These are phyloP conservation scores for Zhuliangozyma blackwelliae DNA, from an alignment of 1,139 yeast species.

Conservation along the genomic window DNA sequence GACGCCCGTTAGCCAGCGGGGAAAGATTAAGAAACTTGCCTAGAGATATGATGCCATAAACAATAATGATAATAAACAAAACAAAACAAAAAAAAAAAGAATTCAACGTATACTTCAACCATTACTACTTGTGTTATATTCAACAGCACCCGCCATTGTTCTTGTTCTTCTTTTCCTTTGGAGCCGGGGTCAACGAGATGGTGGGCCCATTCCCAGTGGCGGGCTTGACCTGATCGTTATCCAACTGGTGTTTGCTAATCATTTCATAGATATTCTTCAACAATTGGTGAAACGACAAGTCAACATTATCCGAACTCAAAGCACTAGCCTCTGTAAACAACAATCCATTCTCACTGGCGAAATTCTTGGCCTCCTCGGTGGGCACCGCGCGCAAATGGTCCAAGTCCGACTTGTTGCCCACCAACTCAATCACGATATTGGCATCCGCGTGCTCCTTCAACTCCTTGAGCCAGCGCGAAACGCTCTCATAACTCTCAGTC, in stretches of 20 bases:
- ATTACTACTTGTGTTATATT: no score
- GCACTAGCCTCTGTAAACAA: conserved; percentile 98
- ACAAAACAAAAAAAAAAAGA: no score
- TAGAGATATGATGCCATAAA: conserved; percentile 4
- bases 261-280: conserved; percentile 89
- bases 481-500: conserved; percentile 89
- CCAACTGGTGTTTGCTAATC: conserved; percentile 84
- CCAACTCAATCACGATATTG: conserved; percentile 92
- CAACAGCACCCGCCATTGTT: conserved; percentile 67
- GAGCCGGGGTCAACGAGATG: conserved; percentile 89
- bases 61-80: no score
- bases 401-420: conserved; percentile 83
- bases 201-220: conserved; percentile 67
- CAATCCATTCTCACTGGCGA: conserved; percentile 89
- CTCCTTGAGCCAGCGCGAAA: conserved; percentile 92
- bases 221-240: conserved; percentile 46
- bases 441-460: conserved; percentile 96
- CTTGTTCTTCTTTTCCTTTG: conserved; percentile 69
- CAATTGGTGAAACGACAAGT: conserved; percentile 87
- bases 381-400: conserved; percentile 96
- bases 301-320: conserved; percentile 90
- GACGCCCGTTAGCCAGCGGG: conserved; percentile 16
- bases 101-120: no score
- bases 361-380: conserved; percentile 93
- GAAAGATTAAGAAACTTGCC: conserved; percentile 11